These are phyloP conservation scores for Pterocarpus macrocarpus DNA, from an alignment of 306 rosid species.

Conservation along the genomic window DNA sequence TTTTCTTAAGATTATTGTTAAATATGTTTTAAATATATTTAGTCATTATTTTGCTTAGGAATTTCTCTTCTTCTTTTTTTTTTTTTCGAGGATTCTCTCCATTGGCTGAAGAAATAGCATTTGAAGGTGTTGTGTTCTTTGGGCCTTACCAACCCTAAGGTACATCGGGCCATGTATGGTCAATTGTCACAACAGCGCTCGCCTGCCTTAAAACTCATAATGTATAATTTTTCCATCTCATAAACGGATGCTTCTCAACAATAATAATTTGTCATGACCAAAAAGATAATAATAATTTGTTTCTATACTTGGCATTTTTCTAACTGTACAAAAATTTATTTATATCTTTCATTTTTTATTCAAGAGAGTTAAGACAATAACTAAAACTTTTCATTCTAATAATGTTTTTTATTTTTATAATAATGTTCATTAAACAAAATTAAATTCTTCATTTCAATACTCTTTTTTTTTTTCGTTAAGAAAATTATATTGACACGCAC, in stretches of 20 bases:
- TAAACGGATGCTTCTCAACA: constrained; percentile 12
- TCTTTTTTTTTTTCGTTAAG: too few species aligned
- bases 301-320: not conserved
- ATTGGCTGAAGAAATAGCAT: not conserved
- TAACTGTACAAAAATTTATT: not conserved
- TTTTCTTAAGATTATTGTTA: too few species aligned
- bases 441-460: not conserved
- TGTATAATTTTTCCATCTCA: not conserved
- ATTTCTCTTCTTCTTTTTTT: too few species aligned
- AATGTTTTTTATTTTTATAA: not conserved
- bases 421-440: not conserved
- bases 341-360: too few species aligned
- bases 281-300: too few species aligned
- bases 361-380: too few species aligned
- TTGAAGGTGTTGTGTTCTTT: not conserved
- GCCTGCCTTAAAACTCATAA: constrained; percentile 3
- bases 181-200: constrained; percentile 47
- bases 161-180: constrained; percentile 38
- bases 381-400: not conserved
- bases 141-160: constrained; percentile 40
- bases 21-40: too few species aligned
- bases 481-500: not conserved
- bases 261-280: not conserved
- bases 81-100: not conserved
- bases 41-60: not conserved